Conservation (phyloP, 1,284 basidiomycete species). For the Ustilago xerochloae region DNA sequence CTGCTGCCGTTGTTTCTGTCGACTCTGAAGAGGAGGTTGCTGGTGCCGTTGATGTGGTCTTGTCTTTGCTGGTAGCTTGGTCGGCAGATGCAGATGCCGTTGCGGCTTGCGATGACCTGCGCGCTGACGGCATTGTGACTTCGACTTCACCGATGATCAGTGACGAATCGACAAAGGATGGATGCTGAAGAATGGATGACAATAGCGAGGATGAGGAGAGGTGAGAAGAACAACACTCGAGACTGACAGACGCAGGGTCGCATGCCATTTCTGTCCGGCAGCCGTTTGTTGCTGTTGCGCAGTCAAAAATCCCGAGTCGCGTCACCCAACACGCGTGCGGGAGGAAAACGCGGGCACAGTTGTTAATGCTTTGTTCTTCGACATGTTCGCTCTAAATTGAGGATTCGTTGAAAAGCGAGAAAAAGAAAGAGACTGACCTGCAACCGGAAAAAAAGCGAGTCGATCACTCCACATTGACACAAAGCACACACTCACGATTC, state of each 20-base stretch:
- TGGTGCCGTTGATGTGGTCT: conserved; percentile 1
- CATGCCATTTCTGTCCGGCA: not conserved
- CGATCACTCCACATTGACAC: conserved; percentile 41
- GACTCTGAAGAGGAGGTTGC: conserved; percentile 2
- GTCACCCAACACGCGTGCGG: conserved; percentile 27
- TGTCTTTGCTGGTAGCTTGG: conserved; percentile 1
- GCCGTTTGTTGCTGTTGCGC: not conserved
- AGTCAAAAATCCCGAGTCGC: conserved; percentile 11
- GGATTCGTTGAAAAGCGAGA: too few species aligned
- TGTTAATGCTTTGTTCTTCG: too few species aligned
- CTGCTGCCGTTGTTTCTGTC: not conserved
- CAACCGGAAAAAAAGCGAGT: conserved; percentile 15
- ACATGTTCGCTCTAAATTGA: too few species aligned
- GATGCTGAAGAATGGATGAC: not conserved
- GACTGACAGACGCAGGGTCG: not conserved
- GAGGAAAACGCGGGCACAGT: not conserved
- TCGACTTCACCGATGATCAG: not conserved
- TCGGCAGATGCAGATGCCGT: conserved; percentile 10
- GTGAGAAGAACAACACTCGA: not conserved
- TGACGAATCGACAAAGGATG: not conserved
- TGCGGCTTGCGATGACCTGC: conserved; percentile 23
- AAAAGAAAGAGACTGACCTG: not conserved
- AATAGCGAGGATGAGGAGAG: not conserved
- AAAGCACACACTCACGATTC: not conserved
- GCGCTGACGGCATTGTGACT: conserved; percentile 24